Base-by-base conservation (phyloP, 176 grass and related monocot species). In the Bonia amplexicaulis region DNA sequence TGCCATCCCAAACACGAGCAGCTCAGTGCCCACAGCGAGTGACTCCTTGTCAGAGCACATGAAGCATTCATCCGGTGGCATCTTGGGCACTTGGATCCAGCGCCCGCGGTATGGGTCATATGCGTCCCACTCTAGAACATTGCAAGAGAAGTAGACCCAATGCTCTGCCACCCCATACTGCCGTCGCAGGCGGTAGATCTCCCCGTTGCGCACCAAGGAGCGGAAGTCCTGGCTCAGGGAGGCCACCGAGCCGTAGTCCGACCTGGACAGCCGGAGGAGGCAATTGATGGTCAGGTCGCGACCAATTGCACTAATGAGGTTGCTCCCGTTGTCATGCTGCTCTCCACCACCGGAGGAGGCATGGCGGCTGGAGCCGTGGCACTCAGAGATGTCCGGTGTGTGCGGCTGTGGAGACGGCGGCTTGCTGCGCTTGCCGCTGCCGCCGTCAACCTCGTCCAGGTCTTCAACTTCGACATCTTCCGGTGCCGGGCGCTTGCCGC, bases 101-200 rank as follows among this genome's bases (percentile, higher is more conserved):
- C 91, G 88, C 13, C 65, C 69, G 0, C 93, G 81, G 70, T 96
- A 99, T 25, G 93, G 93, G 79, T 99, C 90, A 61, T 96, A 99
- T 3, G 96, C 96, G 6, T 94, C 89, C 96, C 96, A 99, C 76
- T 96, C 89, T 6, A 88, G 91, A 48, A 93, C 90, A 55, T 90
- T 94, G 74, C 96, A 99, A 0, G 93, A 99, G 90, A 96, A 99
- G 60, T 99, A 99, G n/a, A 99, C 84, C 96, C 96, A 99, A 61
- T 96, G 88, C 71, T 99, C 96, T 0, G 91, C 60, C 22, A 96
- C 80, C 11, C 86, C 91, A n/a, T 74, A 80, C 66, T 86, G 87
- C 64, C 84, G 88, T 44, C 96, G 86, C 26, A 96, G 84, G 41
- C 86, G 85, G 77, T 99, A 99, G 77, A 99, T 89, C 88, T 99